Base-by-base conservation (phyloP, 2,329 filamentous ascomycete genomes). In the Aureobasidium pullulans region DNA sequence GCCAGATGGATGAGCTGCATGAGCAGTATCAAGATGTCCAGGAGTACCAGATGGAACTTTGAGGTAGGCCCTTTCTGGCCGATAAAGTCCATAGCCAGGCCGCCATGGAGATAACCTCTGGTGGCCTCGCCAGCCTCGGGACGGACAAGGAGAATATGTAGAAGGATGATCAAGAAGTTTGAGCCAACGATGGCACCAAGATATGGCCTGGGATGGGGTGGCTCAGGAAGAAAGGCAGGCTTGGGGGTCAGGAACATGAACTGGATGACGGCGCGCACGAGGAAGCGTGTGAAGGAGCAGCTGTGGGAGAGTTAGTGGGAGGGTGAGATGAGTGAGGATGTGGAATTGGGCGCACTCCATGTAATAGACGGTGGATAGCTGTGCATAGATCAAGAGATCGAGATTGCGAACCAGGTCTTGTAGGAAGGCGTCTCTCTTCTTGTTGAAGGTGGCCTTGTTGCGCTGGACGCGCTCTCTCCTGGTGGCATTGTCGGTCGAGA, bases 71-170 rank as follows among this genome's bases (percentile, higher is more conserved):
- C 80, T 64, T 79, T 76, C 68, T 85, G 81, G 15, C 84, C 84
- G 57, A 86, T 81, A 66, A 86, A 85, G 70, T 86, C 84, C 66
- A 87, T 83, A 64, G 84, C 77, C 52, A 86, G 64, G 2, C 84
- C 82, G 6, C 84, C 84, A 66, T 86, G 82, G 11, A 85, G 72
- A 67, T 85, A 85, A 32, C 76, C 77, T 64, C 77, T 66, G 5
- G 77, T 79, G 19, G 74, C 74, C 63, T 79, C 77, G 31, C 76
- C 76, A 2, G 75, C 77, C 3, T 72, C 66, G 1, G 77, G 77
- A 6, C 71, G 69, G 29, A 66, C 63, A 49, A 70, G 71, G 6
- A 70, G 66, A 42, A 74, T 68, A 66, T 85, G 84, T 34, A 82
- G 73, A 23, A 83, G 60, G 62, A 84, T 76, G 71, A 81, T 85